Evolutionary conservation across 1,284 basidiomycete species (phyloP).

Genomic region (Ceratobasidium theobromae): DNA sequence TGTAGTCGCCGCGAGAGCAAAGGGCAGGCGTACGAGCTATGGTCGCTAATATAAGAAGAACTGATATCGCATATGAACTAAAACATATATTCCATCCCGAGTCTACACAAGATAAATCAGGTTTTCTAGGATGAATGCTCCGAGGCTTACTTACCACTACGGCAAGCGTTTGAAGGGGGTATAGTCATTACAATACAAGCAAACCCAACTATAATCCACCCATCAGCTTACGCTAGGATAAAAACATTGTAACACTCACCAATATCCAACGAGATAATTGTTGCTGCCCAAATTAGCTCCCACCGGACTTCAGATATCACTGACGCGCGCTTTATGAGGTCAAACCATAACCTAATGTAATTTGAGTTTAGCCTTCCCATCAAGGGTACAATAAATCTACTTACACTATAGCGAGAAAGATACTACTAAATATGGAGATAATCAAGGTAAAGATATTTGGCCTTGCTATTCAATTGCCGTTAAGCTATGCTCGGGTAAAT

Average conservation of each 20-base stretch:
- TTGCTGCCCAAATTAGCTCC: constrained; percentile 14
- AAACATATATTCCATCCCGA: constrained; percentile 23
- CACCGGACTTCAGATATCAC: constrained; percentile 3
- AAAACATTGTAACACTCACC: background rate
- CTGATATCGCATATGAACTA: background rate
- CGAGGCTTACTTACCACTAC: background rate
- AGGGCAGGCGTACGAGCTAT: constrained; percentile 12
- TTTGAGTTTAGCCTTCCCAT: background rate
- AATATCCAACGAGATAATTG: constrained; percentile 6
- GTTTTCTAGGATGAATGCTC: background rate
- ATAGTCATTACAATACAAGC: constrained; percentile 8
- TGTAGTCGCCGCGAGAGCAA: background rate
- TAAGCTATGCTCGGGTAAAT: background rate
- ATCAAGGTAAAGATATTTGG: constrained; percentile 13
- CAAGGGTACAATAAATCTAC: background rate
- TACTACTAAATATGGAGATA: constrained; percentile 6
- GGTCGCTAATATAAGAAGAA: background rate
- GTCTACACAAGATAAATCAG: background rate
- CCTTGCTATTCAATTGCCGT: background rate
- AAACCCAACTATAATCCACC: background rate
- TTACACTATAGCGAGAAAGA: constrained; percentile 14
- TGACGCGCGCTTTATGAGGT: background rate
- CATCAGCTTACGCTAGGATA: background rate
- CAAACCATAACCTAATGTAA: constrained; percentile 4
- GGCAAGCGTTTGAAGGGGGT: constrained; percentile 4